Percentiles rank a stretch among this genome's conserved stretches.
Evolutionary conservation across 371 early-diverging fungal genomes (phyloP).

Genomic region (Coemansia linderi): DNA sequence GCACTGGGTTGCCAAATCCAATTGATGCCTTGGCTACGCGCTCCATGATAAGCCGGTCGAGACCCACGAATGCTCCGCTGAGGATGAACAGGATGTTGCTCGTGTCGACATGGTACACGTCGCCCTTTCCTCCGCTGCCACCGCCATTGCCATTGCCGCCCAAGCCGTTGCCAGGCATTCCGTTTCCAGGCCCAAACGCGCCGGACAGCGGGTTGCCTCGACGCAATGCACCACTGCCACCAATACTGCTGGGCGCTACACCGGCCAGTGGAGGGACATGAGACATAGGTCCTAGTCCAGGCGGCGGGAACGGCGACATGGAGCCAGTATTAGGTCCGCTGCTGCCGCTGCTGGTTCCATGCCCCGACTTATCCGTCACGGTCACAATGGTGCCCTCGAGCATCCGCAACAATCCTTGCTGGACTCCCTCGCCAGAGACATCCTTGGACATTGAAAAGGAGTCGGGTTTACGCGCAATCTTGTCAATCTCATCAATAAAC

Average conservation of each 20-base stretch:
- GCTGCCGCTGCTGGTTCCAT: conserved; percentile 49
- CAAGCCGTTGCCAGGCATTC: conserved; percentile 49
- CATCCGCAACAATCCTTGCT: conserved; percentile 86
- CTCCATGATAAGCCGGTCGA: conserved; percentile 80
- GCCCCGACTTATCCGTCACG: conserved; percentile 78
- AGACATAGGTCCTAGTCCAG: conserved; percentile 26
- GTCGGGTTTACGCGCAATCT: conserved; percentile 79
- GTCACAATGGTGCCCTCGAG: conserved; percentile 86
- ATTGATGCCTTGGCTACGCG: conserved; percentile 80
- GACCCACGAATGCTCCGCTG: conserved; percentile 88
- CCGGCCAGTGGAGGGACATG: conserved; percentile 16
- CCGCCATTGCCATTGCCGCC: conserved; percentile 23
- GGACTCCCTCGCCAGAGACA: conserved; percentile 93
- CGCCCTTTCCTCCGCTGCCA: conserved; percentile 65
- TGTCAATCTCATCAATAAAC: conserved; percentile 93
- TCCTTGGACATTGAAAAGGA: conserved; percentile 78
- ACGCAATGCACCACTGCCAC: conserved; percentile 20
- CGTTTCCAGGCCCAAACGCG: conserved; percentile 41
- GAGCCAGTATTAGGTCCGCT: conserved; percentile 21
- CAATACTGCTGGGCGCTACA: conserved; percentile 11
- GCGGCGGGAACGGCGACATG: conserved; percentile 28
- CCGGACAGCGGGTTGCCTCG: conserved; percentile 53
- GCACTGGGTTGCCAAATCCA: conserved; percentile 71
- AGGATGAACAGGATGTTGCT: conserved; percentile 89
- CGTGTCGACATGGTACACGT: conserved; percentile 83